Conservation (phyloP, 1,284 basidiomycete species). For the Veloboletus limbatus region DNA sequence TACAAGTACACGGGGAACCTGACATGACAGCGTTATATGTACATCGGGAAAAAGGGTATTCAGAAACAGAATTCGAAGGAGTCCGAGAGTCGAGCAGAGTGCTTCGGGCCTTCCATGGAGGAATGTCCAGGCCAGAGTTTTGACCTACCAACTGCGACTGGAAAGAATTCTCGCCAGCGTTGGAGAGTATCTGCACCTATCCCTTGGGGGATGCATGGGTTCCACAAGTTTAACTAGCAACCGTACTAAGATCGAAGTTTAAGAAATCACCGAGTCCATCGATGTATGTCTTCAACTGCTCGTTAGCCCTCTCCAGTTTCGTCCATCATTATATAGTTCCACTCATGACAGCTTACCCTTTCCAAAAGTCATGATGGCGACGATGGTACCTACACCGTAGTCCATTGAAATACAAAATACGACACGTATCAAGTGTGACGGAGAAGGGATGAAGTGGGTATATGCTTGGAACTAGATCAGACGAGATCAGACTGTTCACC, state of each 20-base stretch:
- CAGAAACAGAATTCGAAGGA: not conserved
- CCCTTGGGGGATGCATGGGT: no score
- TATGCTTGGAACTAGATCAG: constrained; percentile 17
- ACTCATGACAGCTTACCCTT: no score
- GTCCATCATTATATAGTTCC: no score
- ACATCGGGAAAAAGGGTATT: no score
- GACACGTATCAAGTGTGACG: constrained; percentile 23
- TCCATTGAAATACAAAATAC: constrained; percentile 9
- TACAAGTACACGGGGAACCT: no score
- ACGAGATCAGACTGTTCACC: constrained; percentile 14
- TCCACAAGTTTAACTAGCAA: no score
- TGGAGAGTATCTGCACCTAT: not conserved
- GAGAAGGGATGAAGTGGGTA: constrained; percentile 26
- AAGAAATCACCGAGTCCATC: no score
- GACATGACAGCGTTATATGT: no score
- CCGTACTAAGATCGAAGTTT: no score
- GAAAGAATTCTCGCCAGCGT: not conserved
- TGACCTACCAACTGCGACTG: not conserved
- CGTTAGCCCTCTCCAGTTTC: not conserved
- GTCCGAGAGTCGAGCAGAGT: not conserved
- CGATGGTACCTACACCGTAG: constrained; percentile 24
- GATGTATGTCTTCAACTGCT: not conserved
- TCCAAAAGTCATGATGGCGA: no score
- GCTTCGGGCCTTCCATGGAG: not conserved
- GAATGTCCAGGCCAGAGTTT: no score